phyloP scores from a whole-genome alignment of 768 basidiomycete species.

The Mycena filopes region DNA sequence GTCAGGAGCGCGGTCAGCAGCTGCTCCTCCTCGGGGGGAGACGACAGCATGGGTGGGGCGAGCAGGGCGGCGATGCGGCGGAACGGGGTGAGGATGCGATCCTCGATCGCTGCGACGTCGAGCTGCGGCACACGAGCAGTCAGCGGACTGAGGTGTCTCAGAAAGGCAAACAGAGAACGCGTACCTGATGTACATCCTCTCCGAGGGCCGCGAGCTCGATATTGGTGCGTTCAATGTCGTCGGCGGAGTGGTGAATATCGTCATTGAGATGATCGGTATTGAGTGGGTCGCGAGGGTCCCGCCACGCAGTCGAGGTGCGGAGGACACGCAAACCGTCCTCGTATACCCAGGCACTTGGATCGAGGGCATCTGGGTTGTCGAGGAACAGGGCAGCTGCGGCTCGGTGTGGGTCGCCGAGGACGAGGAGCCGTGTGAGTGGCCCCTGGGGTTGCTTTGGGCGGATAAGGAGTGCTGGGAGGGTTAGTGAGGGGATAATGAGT shows the following conservation, averaged over 20 bases:
- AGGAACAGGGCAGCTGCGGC: background rate
- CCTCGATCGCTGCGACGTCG: background rate
- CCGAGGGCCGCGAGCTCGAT: constrained; percentile 20
- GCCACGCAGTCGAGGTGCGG: background rate
- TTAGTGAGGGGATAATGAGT: constrained; percentile 29
- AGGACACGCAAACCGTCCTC: constrained; percentile 1
- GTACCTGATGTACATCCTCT: constrained; percentile 2
- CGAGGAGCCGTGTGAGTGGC: constrained; percentile 6
- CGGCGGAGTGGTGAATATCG: background rate
- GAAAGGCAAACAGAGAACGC: background rate
- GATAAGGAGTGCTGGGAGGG: constrained; percentile 18
- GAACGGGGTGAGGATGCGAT: constrained; percentile 19
- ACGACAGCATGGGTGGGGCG: constrained; percentile 2
- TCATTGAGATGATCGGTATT: background rate
- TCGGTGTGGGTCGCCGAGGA: background rate
- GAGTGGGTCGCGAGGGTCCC: background rate
- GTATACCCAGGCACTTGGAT: constrained; percentile 4
- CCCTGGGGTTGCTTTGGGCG: background rate
- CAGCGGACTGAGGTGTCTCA: background rate
- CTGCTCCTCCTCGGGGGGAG: background rate
- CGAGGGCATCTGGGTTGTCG: constrained; percentile 5
- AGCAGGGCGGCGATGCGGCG: constrained; percentile 5
- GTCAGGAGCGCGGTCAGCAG: constrained; percentile 9
- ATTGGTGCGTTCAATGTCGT: background rate
- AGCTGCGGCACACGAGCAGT: constrained; percentile 1